These are phyloP conservation scores for Lycium ferocissimum DNA, from an alignment of 257 asterid genomes.

Conservation along the genomic window DNA sequence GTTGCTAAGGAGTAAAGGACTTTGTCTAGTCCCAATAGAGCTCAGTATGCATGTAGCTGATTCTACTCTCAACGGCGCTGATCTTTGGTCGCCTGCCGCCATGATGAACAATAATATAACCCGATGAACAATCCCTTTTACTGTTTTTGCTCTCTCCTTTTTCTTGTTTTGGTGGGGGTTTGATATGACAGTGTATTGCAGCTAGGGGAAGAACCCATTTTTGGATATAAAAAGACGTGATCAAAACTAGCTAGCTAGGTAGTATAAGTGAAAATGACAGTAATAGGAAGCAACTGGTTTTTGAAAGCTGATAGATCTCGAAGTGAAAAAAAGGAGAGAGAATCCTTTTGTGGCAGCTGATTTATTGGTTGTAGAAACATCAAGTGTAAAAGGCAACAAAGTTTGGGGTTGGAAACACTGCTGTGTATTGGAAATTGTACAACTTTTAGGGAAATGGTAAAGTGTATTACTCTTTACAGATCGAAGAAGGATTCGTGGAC, in stretches of 20 bases:
- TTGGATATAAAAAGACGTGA: neutral
- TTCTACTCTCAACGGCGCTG: conserved; percentile 75
- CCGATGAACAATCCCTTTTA: conserved; percentile 29
- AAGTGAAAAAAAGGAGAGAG: no score
- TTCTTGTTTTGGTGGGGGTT: conserved; percentile 2
- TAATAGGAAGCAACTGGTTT: neutral
- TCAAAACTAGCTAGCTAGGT: neutral
- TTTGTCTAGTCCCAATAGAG: conserved; percentile 82
- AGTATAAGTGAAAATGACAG: neutral
- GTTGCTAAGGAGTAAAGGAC: conserved; percentile 72
- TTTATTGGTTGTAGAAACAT: no score
- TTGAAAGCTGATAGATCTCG: neutral
- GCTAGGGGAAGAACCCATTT: neutral
- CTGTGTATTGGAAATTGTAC: neutral
- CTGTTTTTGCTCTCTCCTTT: neutral
- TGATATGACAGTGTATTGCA: neutral
- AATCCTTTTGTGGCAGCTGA: no score
- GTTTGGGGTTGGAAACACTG: neutral
- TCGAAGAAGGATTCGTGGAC: neutral
- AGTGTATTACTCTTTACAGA: neutral
- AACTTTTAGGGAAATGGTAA: conserved; percentile 10
- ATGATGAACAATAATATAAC: conserved; percentile 42
- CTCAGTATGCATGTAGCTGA: conserved; percentile 59
- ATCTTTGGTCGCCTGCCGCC: conserved; percentile 76
- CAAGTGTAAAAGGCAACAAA: no score